Base-by-base conservation (phyloP, 1,284 basidiomycete species). In the Peniophora sp. region DNA sequence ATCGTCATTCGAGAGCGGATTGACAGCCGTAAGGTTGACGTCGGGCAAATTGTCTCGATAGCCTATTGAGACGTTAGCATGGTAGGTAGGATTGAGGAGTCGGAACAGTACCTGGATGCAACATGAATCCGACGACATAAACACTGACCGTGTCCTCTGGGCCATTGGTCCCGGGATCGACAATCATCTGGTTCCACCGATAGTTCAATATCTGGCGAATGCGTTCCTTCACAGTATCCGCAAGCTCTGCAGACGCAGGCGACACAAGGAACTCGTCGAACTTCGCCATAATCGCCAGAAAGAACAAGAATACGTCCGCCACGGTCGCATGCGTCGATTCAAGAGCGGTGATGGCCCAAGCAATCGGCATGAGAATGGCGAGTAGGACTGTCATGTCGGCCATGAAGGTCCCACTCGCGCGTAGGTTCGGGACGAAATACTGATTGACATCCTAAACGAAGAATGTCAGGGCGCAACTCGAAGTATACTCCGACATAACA, bases 251-350 rank as follows among this genome's bases (percentile, higher is more conserved):
- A 8, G 18, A 41, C 10, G 43, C 43, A 45, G 43, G n/a, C 10
- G 12, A 15, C n/a, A 8, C 43, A 6, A 45, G n/a, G 23, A 45
- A 24, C 10, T 9, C 9, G 10, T 45, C 22, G n/a, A 22, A 45
- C 14, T 15, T 3, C 9, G 54, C 60, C 5, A 51, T 60, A 42
- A 54, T 55, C 3, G 61, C 63, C 14, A 64, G 54, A 63, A 64
- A 67, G 48, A 64, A 65, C 12, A 62, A n/a, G 47, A 56, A 64
- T 1, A 66, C 62, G 53, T 67, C 64, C 10, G 62, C 53, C 1
- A 55, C 52, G 49, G 59, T 63, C 1, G 60, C 49, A 36, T 59
- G 55, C 11, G 60, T 50, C 1, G 64, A 54, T 51, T 67, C 66
- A 3, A 67, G 55, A 24, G 61, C 65, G 55, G 60, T 57, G 20